Evolutionary conservation across 495 filamentous ascomycete genomes (phyloP).

Genomic region (Margaritispora aquatica): DNA sequence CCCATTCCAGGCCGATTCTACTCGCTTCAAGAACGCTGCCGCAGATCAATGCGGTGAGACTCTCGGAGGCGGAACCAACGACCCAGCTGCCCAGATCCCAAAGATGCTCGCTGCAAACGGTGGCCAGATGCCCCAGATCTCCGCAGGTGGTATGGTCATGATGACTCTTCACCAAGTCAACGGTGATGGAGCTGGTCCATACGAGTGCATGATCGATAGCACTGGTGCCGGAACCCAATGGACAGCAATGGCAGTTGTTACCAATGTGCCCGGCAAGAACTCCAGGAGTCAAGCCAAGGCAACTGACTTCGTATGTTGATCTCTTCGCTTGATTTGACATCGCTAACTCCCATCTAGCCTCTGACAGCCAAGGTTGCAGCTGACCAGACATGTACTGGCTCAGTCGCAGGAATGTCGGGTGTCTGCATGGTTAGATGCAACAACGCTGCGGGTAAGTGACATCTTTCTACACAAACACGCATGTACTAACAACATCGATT

Average conservation of each 20-base stretch:
- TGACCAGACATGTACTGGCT: slow-evolving; percentile 33
- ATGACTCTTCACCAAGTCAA: slow-evolving; percentile 49
- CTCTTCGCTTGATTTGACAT: background rate
- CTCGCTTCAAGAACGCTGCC: slow-evolving; percentile 14
- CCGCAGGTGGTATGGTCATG: slow-evolving; percentile 29
- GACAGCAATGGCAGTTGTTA: slow-evolving; percentile 32
- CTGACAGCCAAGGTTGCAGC: slow-evolving; percentile 36
- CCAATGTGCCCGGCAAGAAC: slow-evolving; percentile 31
- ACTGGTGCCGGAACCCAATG: slow-evolving; percentile 31
- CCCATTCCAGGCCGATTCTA: slow-evolving; percentile 17
- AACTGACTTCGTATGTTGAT: slow-evolving; percentile 31
- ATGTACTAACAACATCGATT: background rate
- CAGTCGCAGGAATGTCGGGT: slow-evolving; percentile 37
- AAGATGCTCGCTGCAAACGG: slow-evolving; percentile 27
- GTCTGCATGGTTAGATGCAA: slow-evolving; percentile 52
- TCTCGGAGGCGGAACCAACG: slow-evolving; percentile 14
- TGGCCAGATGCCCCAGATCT: slow-evolving; percentile 36
- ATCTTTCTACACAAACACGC: background rate
- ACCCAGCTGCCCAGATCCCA: slow-evolving; percentile 4
- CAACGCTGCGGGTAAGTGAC: slow-evolving; percentile 35
- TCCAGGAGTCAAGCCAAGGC: slow-evolving; percentile 32
- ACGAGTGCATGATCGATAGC: slow-evolving; percentile 39
- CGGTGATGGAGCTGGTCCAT: slow-evolving; percentile 48
- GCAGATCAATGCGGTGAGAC: slow-evolving; percentile 13
- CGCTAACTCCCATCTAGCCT: slow-evolving; percentile 2